phyloP scores from a whole-genome alignment of 1,284 basidiomycete genomes.

The Boletus smithii region DNA sequence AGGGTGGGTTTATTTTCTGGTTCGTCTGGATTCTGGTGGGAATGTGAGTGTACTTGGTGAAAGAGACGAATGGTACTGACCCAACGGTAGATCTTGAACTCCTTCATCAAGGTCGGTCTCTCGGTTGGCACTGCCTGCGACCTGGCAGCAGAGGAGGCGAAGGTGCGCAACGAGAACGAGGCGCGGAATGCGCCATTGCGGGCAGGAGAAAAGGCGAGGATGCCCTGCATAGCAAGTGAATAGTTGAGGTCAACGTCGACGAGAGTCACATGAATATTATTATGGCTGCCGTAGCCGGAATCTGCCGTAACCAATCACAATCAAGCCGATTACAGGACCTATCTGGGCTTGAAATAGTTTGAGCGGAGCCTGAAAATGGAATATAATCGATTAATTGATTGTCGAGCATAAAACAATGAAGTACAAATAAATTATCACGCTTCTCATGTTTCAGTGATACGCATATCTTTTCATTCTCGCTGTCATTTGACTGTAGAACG shows the following conservation, averaged over 20 bases:
- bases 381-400: too few relatives aligned
- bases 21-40: slow-evolving; percentile 85
- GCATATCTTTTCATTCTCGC: too few relatives aligned
- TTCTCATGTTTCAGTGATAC: too few relatives aligned
- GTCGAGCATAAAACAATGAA: too few relatives aligned
- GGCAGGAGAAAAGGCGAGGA: slow-evolving; percentile 3
- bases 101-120: slow-evolving; percentile 63
- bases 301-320: slow-evolving; percentile 25
- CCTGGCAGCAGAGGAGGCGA: slow-evolving; percentile 40
- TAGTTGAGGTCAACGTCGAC: too few relatives aligned
- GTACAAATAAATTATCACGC: too few relatives aligned
- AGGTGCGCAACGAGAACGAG: slow-evolving; percentile 35
- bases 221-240: slow-evolving; percentile 22
- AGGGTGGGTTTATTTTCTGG: slow-evolving; percentile 89
- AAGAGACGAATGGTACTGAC: slow-evolving; percentile 40
- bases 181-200: slow-evolving; percentile 10
- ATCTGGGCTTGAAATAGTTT: too few relatives aligned
- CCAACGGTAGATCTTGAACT: slow-evolving; percentile 98
- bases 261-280: slow-evolving; percentile 21
- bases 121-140: slow-evolving; percentile 41
- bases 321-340: neutral
- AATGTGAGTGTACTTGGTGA: neutral
- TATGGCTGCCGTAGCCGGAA: slow-evolving; percentile 12
- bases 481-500: too few relatives aligned
- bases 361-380: too few relatives aligned